These are phyloP conservation scores for Daldinia eschscholtzii DNA, from an alignment of 2,329 filamentous ascomycete genomes.

Conservation along the genomic window DNA sequence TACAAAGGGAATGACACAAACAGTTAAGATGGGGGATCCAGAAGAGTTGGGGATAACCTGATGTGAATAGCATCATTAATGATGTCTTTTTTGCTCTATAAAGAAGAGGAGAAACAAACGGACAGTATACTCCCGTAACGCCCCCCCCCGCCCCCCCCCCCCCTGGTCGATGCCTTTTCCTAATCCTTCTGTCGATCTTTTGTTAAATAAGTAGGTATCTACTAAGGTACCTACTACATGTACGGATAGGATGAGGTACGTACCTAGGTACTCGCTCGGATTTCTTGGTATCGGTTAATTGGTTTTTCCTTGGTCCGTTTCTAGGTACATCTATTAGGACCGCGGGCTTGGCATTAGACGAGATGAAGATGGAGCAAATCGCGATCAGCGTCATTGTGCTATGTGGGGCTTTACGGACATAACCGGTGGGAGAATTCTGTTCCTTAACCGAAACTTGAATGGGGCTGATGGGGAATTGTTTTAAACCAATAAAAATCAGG, in stretches of 20 bases:
- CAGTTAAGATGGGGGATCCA: constrained; percentile 12
- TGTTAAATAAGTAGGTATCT: too few species aligned
- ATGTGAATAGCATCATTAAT: constrained; percentile 17
- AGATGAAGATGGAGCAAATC: constrained; percentile 30
- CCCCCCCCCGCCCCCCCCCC: background rate
- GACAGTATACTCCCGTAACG: background rate
- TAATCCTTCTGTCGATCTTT: constrained; percentile 14
- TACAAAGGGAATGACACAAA: constrained; percentile 37
- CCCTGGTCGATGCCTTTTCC: constrained; percentile 5
- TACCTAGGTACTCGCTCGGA: background rate
- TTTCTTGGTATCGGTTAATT: constrained; percentile 21
- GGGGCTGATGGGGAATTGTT: constrained; percentile 12
- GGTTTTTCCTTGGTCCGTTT: constrained; percentile 29
- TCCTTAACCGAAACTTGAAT: constrained; percentile 22
- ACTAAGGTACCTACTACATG: too few species aligned
- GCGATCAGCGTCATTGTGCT: constrained; percentile 28
- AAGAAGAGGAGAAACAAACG: constrained; percentile 24
- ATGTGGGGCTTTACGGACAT: constrained; percentile 26
- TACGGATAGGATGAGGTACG: background rate
- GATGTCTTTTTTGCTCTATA: constrained; percentile 14
- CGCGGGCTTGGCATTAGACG: background rate
- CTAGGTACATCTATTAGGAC: background rate
- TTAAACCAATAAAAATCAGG: constrained; percentile 30
- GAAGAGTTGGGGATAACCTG: background rate
- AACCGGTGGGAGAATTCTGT: constrained; percentile 37